Conservation (phyloP, 306 rosid species). For the Vicia faba region DNA sequence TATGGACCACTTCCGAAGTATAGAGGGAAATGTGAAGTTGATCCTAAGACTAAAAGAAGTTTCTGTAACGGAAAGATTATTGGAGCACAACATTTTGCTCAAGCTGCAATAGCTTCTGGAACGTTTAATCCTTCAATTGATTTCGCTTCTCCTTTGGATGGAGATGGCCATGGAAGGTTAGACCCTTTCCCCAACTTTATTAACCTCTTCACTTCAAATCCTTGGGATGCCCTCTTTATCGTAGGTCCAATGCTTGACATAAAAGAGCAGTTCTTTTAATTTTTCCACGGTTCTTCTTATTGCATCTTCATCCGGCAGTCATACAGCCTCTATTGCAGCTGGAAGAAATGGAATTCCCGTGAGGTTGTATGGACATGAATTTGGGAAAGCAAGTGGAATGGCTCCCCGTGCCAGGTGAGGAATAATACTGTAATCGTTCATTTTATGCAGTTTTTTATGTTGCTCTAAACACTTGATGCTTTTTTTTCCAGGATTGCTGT, state of each 20-base stretch:
- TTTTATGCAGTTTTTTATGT: constrained; percentile 37
- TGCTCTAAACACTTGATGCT: constrained; percentile 27
- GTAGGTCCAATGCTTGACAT: not conserved
- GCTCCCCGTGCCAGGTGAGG: constrained; percentile 99
- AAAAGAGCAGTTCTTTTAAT: constrained; percentile 18
- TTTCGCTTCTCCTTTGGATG: constrained; percentile 94
- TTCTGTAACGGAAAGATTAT: constrained; percentile 97
- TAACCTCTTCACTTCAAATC: constrained; percentile 22
- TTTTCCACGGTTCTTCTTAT: constrained; percentile 24
- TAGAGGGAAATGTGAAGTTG: constrained; percentile 94
- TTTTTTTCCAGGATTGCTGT: constrained; percentile 87
- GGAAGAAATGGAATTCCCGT: constrained; percentile 98
- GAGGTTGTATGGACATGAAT: constrained; percentile 90
- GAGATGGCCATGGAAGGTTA: constrained; percentile 99
- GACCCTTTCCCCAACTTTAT: constrained; percentile 32
- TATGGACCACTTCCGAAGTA: constrained; percentile 84
- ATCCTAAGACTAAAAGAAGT: constrained; percentile 74
- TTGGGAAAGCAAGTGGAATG: constrained; percentile 99
- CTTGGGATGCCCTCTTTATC: constrained; percentile 1
- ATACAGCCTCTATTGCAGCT: constrained; percentile 99
- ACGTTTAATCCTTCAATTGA: constrained; percentile 82
- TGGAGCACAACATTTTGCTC: constrained; percentile 99
- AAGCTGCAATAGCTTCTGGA: constrained; percentile 98
- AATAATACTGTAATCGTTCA: constrained; percentile 26
- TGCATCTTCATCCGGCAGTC: constrained; percentile 61